These are phyloP conservation scores for Rhododendron williamsianum DNA, from an alignment of 148 eudicot genomes.

Conservation along the genomic window DNA sequence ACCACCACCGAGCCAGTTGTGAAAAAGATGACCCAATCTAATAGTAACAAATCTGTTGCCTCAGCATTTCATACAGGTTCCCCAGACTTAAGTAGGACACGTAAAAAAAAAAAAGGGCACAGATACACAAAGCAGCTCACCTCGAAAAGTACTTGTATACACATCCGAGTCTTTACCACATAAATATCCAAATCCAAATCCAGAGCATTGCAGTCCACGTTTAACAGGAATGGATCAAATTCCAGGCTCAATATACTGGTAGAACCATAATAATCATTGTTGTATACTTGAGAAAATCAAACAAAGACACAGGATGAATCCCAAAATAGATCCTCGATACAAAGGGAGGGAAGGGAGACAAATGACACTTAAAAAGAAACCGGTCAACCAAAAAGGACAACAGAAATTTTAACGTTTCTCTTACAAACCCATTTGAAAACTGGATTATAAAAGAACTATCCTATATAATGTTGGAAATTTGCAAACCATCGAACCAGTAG, in stretches of 20 bases:
- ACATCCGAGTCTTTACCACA: background rate
- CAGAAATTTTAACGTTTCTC: background rate
- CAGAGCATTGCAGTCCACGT: background rate
- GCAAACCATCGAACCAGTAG: conserved; percentile 1
- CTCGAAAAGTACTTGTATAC: background rate
- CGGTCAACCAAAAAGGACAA: background rate
- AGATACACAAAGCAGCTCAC: background rate
- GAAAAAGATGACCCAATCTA: background rate
- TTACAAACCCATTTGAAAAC: background rate
- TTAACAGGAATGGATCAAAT: background rate
- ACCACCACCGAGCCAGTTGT: background rate
- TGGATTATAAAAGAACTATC: conserved; percentile 9
- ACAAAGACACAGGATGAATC: background rate
- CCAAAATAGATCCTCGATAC: background rate
- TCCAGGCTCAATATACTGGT: background rate
- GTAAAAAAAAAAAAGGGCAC: background rate
- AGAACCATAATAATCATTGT: background rate
- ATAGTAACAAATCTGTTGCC: background rate
- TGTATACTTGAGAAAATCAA: background rate
- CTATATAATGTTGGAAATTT: background rate
- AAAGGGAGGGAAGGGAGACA: background rate
- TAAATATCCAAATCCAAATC: background rate
- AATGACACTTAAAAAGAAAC: background rate
- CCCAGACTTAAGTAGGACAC: background rate
- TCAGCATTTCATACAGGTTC: background rate